Base-by-base conservation (phyloP, 306 rosid species). In the Delonix regia region DNA sequence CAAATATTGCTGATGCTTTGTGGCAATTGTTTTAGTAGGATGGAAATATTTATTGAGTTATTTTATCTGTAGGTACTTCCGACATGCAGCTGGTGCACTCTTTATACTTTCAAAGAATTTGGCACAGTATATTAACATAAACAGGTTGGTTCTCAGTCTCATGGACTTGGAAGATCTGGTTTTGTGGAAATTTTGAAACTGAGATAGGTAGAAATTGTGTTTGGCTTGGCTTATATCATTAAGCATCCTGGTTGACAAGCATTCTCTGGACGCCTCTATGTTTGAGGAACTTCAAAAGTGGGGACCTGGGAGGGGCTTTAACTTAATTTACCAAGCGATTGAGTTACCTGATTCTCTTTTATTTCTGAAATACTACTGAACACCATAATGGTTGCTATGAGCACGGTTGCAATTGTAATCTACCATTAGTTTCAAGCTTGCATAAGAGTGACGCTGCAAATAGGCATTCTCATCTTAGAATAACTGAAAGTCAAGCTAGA, bases 91-190 rank as follows among this genome's bases (percentile, higher is more conserved):
- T 77, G 88, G 93, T 68, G 70, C 96, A 18, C 98, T 96, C 73
- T 39, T 93, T 70, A 93, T 93, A 82, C 93, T 96, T 81, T 90
- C 99, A 56, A 93, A 91, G 92, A 93, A 89, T 83, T 87, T 93
- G 86, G 97, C 93, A 18, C 93, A 84, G 81, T 96, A 91, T 82
- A 79, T 96, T 63, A 84, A 91, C 85, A 82, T 96, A 71, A 96
- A 96, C 98, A 93, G 99, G 99, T 96, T 81, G 49, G 91, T 84
- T 76, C 53, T 76, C 14, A 51, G 21, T 61, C 82, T 62, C 63
- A 36, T 76, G 74, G 62, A 62, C 39, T 21, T 38, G 66, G 33
- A 45, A 22, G 56, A 18, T 36, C 45, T 13, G 38, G n/a, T 80
- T 82, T 63, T 55, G 27, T 19, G n/a, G 51, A 52, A 61, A n/a